These are phyloP conservation scores for Tubosaeta brunneosetosa DNA, from an alignment of 768 basidiomycete species.

Conservation along the genomic window DNA sequence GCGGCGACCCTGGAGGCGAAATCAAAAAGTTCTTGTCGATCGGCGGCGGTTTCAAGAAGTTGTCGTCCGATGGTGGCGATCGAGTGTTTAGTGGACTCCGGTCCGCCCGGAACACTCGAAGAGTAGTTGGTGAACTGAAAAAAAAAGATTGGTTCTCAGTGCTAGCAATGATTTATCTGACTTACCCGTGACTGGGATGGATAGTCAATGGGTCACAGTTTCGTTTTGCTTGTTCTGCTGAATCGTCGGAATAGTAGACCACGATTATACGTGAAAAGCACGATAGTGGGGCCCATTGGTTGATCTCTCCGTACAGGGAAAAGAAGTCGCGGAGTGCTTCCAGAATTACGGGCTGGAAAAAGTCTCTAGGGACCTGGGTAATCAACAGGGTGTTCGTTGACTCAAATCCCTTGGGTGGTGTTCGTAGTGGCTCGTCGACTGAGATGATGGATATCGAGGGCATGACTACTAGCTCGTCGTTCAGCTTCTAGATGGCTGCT, in stretches of 20 bases:
- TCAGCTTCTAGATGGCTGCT: conserved; percentile 3
- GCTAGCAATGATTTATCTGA: conserved; percentile 11
- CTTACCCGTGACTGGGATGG: conserved; percentile 50
- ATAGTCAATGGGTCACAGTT: conserved; percentile 62
- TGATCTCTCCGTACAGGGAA: conserved; percentile 70
- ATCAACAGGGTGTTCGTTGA: conserved; percentile 83
- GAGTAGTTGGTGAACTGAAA: conserved; percentile 42
- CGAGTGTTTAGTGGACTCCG: conserved; percentile 54
- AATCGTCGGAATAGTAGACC: conserved; percentile 62
- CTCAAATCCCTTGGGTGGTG: conserved; percentile 5
- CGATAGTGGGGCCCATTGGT: conserved; percentile 84
- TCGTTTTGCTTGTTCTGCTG: conserved; percentile 64
- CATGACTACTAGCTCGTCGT: conserved; percentile 8
- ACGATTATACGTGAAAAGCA: conserved; percentile 80
- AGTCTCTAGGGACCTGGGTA: conserved; percentile 66
- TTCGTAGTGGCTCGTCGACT: background rate
- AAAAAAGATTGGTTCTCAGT: conserved; percentile 6
- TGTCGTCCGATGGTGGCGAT: conserved; percentile 25
- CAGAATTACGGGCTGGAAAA: conserved; percentile 72
- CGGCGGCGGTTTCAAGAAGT: conserved; percentile 63
- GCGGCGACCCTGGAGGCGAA: conserved; percentile 96
- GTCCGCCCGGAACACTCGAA: conserved; percentile 73
- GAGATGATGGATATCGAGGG: conserved; percentile 30
- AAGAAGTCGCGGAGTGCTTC: conserved; percentile 70
- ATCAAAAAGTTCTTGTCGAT: conserved; percentile 94